These are phyloP conservation scores for Verbena officinalis DNA, from an alignment of 257 asterid species.

Conservation along the genomic window DNA sequence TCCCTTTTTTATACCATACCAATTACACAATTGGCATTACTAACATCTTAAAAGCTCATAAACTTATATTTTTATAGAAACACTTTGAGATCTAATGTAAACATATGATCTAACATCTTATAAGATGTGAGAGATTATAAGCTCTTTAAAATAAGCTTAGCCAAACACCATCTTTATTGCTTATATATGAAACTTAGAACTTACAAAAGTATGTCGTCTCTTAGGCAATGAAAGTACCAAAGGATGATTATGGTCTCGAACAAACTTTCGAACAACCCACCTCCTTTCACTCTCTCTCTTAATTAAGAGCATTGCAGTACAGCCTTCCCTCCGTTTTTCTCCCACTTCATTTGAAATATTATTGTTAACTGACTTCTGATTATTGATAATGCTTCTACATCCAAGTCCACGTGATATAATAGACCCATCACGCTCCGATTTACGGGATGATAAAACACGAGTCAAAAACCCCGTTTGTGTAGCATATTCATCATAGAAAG, in stretches of 20 bases:
- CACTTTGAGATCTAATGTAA: background rate
- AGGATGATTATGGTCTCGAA: conserved; percentile 76
- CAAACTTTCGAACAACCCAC: conserved; percentile 74
- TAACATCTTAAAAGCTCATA: no score
- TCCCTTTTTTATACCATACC: no score
- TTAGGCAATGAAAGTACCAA: conserved; percentile 51
- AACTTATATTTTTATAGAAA: no score
- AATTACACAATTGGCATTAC: conserved; percentile 20
- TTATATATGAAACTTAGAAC: conserved; percentile 25
- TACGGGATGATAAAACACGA: conserved; percentile 62
- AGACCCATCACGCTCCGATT: conserved; percentile 73
- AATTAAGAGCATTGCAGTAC: conserved; percentile 64
- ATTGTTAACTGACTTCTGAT: conserved; percentile 45
- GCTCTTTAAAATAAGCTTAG: no score
- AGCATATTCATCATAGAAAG: conserved; percentile 64
- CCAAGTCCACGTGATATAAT: conserved; percentile 75
- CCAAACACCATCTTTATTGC: no score
- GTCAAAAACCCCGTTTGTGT: conserved; percentile 55
- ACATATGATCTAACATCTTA: no score
- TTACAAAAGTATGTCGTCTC: conserved; percentile 55
- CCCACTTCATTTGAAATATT: conserved; percentile 40
- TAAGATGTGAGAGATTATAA: no score
- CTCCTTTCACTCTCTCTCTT: conserved; percentile 64
- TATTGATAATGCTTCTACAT: conserved; percentile 52
- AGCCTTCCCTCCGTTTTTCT: conserved; percentile 55